Evolutionary conservation across 441 rosid genomes (phyloP).

Genomic region (Populus hybrid): DNA sequence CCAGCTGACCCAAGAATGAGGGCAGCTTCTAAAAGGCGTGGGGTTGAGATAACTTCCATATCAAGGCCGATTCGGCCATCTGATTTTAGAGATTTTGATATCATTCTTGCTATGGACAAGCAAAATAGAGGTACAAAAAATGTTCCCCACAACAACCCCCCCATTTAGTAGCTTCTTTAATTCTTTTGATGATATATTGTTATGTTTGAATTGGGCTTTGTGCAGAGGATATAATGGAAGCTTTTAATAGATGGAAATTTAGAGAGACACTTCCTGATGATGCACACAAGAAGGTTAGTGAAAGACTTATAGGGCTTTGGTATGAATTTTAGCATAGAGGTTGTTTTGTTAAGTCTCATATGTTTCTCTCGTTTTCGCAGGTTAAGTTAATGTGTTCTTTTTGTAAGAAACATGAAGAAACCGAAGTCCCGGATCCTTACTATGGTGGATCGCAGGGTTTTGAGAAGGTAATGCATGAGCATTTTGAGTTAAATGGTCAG

Average conservation of each 20-base stretch:
- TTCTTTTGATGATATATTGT: neutral
- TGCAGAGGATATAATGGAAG: conserved; percentile 73
- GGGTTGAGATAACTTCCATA: conserved; percentile 78
- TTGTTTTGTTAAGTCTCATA: conserved; percentile 4
- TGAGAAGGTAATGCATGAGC: conserved; percentile 54
- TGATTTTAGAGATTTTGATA: conserved; percentile 79
- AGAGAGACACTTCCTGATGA: conserved; percentile 67
- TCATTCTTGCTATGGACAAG: conserved; percentile 88
- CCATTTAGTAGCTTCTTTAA: neutral
- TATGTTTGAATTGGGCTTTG: neutral
- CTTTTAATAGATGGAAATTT: conserved; percentile 73
- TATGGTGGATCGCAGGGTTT: conserved; percentile 78
- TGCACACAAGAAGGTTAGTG: conserved; percentile 71
- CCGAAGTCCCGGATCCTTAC: conserved; percentile 78
- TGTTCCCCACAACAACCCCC: too few species aligned
- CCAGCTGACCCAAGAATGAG: conserved; percentile 92
- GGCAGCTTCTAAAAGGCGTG: conserved; percentile 75
- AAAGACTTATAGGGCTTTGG: neutral
- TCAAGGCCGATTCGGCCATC: conserved; percentile 82
- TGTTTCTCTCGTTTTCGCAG: conserved; percentile 34
- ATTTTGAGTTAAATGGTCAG: neutral
- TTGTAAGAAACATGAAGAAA: conserved; percentile 67
- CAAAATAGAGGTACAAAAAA: conserved; percentile 59
- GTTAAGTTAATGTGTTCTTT: conserved; percentile 73
- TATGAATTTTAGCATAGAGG: neutral